A percentile compares a stretch with the other conserved stretches of the same genome.
These are phyloP conservation scores for Eleusine indica DNA, from an alignment of 176 grass and related monocot genomes.

Conservation along the genomic window DNA sequence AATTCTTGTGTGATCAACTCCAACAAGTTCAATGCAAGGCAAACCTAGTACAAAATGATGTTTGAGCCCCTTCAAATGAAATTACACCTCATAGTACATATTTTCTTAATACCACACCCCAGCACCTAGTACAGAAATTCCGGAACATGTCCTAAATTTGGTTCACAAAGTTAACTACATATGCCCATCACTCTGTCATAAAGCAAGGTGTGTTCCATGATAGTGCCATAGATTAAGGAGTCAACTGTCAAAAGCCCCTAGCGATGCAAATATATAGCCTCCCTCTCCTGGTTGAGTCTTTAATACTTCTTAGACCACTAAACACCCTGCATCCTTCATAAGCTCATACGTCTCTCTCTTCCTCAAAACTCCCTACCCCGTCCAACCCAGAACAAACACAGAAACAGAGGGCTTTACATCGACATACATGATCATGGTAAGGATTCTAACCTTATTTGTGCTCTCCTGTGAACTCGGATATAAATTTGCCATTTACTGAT, in stretches of 20 bases:
- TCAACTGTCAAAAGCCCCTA: conserved; percentile 54
- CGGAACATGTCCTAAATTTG: conserved; percentile 57
- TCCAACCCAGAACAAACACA: conserved; percentile 23
- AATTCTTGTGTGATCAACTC: conserved; percentile 27
- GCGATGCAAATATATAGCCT: conserved; percentile 52
- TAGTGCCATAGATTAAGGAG: conserved; percentile 65
- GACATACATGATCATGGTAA: conserved; percentile 75
- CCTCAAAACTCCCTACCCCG: conserved; percentile 35
- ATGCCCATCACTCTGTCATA: conserved; percentile 48
- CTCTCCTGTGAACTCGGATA: conserved; percentile 21
- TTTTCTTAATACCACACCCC: conserved; percentile 34
- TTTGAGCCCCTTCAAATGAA: conserved; percentile 25
- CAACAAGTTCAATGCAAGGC: conserved; percentile 2
- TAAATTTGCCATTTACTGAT: conserved; percentile 37
- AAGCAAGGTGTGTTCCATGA: conserved; percentile 55
- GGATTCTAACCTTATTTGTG: conserved; percentile 40
- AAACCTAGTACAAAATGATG: conserved; percentile 12
- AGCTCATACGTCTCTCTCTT: conserved; percentile 34
- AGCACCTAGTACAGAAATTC: conserved; percentile 49
- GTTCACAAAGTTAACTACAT: conserved; percentile 53
- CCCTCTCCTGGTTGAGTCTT: conserved; percentile 31
- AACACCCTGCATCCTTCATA: conserved; percentile 57
- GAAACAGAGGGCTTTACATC: conserved; percentile 38
- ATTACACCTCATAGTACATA: conserved; percentile 22
- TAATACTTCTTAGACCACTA: conserved; percentile 51